phyloP scores from a whole-genome alignment of 1,139 yeast genomes.

The Pichia sp. region DNA sequence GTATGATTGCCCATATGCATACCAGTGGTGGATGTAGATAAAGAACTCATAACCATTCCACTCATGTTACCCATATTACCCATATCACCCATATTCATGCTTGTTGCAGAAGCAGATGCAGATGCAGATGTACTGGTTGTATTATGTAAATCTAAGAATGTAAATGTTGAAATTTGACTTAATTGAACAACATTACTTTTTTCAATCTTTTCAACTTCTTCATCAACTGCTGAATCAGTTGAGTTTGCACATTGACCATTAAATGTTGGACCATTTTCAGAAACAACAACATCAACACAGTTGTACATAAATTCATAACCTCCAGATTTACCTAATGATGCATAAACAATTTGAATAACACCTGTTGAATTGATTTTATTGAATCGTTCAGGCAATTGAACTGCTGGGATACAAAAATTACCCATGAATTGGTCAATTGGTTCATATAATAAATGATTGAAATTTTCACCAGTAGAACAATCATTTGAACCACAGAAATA shows the following conservation, averaged over 20 bases:
- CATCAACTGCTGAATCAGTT: not conserved
- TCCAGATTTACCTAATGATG: slow-evolving; percentile 16
- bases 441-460: slow-evolving; percentile 21
- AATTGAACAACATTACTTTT: not conserved
- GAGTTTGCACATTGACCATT: slow-evolving; percentile 1
- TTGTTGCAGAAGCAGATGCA: not conserved
- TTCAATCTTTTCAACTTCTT: not conserved
- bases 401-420: slow-evolving; percentile 27
- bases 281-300: slow-evolving; percentile 26
- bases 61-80: not conserved
- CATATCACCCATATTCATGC: not conserved
- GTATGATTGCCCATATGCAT: too few species aligned
- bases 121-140: not conserved
- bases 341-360: slow-evolving; percentile 26
- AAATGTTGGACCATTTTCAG: slow-evolving; percentile 21
- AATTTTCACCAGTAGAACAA: slow-evolving; percentile 21
- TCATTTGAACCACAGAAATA: slow-evolving; percentile 22
- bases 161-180: not conserved
- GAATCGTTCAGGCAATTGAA: slow-evolving; percentile 22
- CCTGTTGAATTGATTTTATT: slow-evolving; percentile 22
- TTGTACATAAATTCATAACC: slow-evolving; percentile 22
- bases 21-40: not conserved
- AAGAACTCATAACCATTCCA: not conserved
- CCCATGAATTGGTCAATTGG: slow-evolving; percentile 23
- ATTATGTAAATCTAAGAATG: not conserved